These are phyloP conservation scores for Lepiota subincarnata DNA, from an alignment of 768 basidiomycete genomes.

Conservation along the genomic window DNA sequence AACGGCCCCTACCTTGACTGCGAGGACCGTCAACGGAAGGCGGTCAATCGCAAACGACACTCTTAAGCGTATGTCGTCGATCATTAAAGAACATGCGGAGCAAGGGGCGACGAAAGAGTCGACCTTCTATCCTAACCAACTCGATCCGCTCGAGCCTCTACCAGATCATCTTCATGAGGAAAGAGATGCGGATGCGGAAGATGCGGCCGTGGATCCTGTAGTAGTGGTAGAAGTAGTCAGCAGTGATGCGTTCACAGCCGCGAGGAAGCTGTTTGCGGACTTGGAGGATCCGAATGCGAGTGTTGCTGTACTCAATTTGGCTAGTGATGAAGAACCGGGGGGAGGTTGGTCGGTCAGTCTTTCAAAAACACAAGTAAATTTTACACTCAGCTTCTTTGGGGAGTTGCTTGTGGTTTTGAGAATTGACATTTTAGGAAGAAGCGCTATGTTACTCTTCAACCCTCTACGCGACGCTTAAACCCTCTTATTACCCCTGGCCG, in stretches of 20 bases:
- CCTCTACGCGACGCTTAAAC: conserved; percentile 36
- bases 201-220: too few relatives aligned
- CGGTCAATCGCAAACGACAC: conserved; percentile 23
- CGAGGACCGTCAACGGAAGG: conserved; percentile 3
- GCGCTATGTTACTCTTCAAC: conserved; percentile 47
- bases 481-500: conserved; percentile 42
- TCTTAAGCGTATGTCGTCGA: conserved; percentile 20
- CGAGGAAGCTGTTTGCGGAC: conserved; percentile 28
- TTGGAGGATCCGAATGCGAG: conserved; percentile 23
- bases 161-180: conserved; percentile 11
- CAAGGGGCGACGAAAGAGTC: conserved; percentile 29
- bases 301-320: conserved; percentile 35
- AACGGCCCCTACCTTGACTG: too few relatives aligned
- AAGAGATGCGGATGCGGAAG: not conserved
- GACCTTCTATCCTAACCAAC: conserved; percentile 23
- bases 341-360: conserved; percentile 29
- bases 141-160: conserved; percentile 21
- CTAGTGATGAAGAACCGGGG: conserved; percentile 28
- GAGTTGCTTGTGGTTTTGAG: not conserved
- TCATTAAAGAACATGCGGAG: conserved; percentile 22
- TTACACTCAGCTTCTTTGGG: not conserved
- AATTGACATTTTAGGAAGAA: conserved; percentile 35
- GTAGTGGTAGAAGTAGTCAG: conserved; percentile 22
- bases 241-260: conserved; percentile 33
- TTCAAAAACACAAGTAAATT: conserved; percentile 27